Percentiles rank a stretch among this genome's conserved stretches.
Evolutionary conservation across 306 rosid genomes (phyloP).

Genomic region (Acacia melanoxylon): DNA sequence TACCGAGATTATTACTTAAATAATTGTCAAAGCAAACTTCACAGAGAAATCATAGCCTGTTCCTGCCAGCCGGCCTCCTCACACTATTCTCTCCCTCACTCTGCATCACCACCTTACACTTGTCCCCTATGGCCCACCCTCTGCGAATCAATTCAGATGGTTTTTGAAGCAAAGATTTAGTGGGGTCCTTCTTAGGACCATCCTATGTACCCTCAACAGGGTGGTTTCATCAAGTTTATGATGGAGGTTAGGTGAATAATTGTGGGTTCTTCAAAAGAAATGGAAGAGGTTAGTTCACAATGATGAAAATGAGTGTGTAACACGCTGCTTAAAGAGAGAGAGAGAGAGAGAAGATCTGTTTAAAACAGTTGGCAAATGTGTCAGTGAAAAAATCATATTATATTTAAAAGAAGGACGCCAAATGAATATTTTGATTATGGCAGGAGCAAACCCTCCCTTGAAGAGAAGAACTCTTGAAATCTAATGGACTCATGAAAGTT

Average conservation of each 20-base stretch:
- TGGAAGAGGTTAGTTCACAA: constrained; percentile 57
- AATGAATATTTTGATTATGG: constrained; percentile 61
- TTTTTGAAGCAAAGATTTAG: constrained; percentile 36
- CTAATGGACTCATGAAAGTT: constrained; percentile 28
- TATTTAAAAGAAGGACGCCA: constrained; percentile 43
- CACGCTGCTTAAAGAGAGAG: constrained; percentile 44
- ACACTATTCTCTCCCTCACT: constrained; percentile 1
- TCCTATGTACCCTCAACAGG: constrained; percentile 35
- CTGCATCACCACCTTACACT: constrained; percentile 37
- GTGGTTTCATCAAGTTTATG: constrained; percentile 51
- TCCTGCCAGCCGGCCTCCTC: constrained; percentile 11
- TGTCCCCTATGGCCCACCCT: constrained; percentile 16
- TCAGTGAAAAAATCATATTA: constrained; percentile 61
- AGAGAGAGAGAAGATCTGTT: constrained; percentile 36
- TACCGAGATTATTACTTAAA: constrained; percentile 33
- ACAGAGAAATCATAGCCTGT: constrained; percentile 17
- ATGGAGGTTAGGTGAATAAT: constrained; percentile 67
- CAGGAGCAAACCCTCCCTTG: constrained; percentile 78
- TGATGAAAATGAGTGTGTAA: constrained; percentile 81
- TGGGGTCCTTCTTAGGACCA: constrained; percentile 36
- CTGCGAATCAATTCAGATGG: background rate
- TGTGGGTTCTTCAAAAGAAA: constrained; percentile 47
- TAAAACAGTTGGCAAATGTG: constrained; percentile 88
- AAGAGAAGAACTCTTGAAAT: constrained; percentile 83
- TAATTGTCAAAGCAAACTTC: constrained; percentile 28